phyloP scores from a whole-genome alignment of 805 yeast genomes.

The Kuraishia floccosa region DNA sequence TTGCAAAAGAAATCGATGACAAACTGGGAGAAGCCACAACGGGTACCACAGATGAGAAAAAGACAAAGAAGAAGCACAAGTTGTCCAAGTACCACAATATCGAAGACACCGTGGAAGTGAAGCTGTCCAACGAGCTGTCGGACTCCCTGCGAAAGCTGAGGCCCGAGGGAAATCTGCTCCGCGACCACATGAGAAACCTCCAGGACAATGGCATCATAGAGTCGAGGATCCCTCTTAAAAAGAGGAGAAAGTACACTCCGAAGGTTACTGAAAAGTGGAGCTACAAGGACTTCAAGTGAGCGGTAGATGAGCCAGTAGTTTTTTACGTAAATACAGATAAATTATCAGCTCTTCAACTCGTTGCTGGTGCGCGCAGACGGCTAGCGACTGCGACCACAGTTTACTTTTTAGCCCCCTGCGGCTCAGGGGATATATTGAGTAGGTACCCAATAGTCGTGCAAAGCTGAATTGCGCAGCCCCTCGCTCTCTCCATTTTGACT shows the following conservation, averaged over 20 bases:
- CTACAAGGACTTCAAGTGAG: constrained; percentile 81
- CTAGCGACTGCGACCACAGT: no score
- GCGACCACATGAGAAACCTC: constrained; percentile 70
- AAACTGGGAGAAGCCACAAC: neutral
- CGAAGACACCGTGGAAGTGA: constrained; percentile 52
- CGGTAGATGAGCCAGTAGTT: no score
- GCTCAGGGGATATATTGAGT: no score
- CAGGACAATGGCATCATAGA: constrained; percentile 86
- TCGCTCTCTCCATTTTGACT: no score
- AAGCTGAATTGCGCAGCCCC: no score
- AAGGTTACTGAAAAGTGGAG: constrained; percentile 89
- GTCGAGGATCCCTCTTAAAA: constrained; percentile 61
- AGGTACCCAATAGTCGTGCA: no score
- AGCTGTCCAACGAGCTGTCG: constrained; percentile 78
- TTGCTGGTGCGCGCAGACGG: no score
- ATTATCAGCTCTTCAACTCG: no score
- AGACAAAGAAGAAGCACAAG: constrained; percentile 18
- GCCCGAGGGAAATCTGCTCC: constrained; percentile 83
- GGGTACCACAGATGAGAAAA: constrained; percentile 5
- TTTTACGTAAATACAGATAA: no score
- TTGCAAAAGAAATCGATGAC: constrained; percentile 16
- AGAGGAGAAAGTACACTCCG: constrained; percentile 55
- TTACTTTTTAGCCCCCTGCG: no score
- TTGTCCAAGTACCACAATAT: constrained; percentile 29
- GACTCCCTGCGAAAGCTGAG: constrained; percentile 75